Evolutionary conservation across 2,329 filamentous ascomycete genomes (phyloP).

Genomic region (Westerdykella aurantiaca): DNA sequence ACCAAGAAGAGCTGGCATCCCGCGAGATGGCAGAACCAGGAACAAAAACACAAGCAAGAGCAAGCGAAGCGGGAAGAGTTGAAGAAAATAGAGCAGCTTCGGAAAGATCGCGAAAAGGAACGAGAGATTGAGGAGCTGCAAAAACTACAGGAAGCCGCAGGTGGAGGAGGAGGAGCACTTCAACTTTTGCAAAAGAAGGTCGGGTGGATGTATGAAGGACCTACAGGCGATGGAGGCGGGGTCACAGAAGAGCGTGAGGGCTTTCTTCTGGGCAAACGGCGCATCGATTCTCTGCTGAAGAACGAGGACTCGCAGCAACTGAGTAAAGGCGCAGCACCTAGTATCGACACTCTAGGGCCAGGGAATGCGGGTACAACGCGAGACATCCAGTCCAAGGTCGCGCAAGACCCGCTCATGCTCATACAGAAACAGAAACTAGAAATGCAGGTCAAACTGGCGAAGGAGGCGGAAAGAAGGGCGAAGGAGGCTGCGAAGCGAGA

Average conservation of each 20-base stretch:
- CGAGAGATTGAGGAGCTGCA: conserved; percentile 87
- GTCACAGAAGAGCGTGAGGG: conserved; percentile 81
- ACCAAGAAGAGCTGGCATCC: conserved; percentile 92
- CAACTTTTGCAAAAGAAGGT: conserved; percentile 75
- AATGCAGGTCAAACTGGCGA: conserved; percentile 57
- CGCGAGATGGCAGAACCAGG: conserved; percentile 82
- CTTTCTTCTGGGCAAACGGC: conserved; percentile 84
- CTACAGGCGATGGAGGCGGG: conserved; percentile 63
- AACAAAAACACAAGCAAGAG: conserved; percentile 84
- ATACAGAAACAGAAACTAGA: conserved; percentile 79
- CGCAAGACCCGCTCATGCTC: conserved; percentile 83
- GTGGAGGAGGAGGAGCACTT: conserved; percentile 46
- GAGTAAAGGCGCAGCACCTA: conserved; percentile 55
- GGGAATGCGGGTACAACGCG: conserved; percentile 63
- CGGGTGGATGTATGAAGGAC: conserved; percentile 97
- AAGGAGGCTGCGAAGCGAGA: conserved; percentile 32
- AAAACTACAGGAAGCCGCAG: conserved; percentile 79
- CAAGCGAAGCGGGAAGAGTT: conserved; percentile 89
- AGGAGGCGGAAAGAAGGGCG: conserved; percentile 44
- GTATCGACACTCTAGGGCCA: conserved; percentile 49
- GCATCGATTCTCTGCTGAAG: conserved; percentile 82
- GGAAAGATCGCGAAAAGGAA: conserved; percentile 92
- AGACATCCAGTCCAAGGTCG: conserved; percentile 79
- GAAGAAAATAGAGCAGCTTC: conserved; percentile 84
- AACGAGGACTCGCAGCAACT: conserved; percentile 64